phyloP scores from a whole-genome alignment of 176 grass and related monocot species.

The Phragmites australis region DNA sequence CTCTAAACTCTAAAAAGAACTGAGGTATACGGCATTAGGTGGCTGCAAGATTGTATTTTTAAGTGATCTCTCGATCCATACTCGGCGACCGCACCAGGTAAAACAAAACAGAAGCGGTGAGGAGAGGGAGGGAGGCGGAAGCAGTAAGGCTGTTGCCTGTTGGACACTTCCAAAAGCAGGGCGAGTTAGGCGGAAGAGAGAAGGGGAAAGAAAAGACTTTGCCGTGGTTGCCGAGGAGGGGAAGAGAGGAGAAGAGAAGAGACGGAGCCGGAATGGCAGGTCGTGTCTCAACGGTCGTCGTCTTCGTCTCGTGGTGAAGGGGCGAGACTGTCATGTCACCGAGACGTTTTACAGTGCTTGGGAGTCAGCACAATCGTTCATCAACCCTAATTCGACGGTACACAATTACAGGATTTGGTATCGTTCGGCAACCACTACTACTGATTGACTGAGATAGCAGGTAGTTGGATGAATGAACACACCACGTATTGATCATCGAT shows the following conservation, averaged over 20 bases:
- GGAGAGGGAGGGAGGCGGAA: too few relatives aligned
- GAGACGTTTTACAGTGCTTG: not conserved
- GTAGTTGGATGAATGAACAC: slow-evolving; percentile 3
- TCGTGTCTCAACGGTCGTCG: not conserved
- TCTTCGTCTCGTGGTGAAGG: not conserved
- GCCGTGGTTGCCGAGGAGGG: slow-evolving; percentile 20
- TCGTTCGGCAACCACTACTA: not conserved
- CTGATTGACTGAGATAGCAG: not conserved
- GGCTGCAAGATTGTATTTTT: not conserved
- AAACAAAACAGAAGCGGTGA: slow-evolving; percentile 3
- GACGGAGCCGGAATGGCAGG: not conserved
- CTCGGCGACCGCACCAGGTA: not conserved
- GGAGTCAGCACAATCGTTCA: not conserved
- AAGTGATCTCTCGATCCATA: slow-evolving; percentile 35
- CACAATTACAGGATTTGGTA: not conserved
- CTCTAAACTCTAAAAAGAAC: not conserved
- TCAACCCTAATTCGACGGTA: not conserved
- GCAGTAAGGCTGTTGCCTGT: not conserved
- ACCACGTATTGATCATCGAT: not conserved
- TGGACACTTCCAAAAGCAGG: slow-evolving; percentile 2
- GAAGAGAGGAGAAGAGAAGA: not conserved
- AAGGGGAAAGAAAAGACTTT: slow-evolving; percentile 26
- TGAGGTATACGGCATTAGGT: slow-evolving; percentile 2
- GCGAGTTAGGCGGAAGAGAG: not conserved
- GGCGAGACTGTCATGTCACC: not conserved